A percentile compares a stretch with the other conserved stretches of the same genome.
phyloP scores from a whole-genome alignment of 305 asterid genomes.

The Caryopteris hybrid region DNA sequence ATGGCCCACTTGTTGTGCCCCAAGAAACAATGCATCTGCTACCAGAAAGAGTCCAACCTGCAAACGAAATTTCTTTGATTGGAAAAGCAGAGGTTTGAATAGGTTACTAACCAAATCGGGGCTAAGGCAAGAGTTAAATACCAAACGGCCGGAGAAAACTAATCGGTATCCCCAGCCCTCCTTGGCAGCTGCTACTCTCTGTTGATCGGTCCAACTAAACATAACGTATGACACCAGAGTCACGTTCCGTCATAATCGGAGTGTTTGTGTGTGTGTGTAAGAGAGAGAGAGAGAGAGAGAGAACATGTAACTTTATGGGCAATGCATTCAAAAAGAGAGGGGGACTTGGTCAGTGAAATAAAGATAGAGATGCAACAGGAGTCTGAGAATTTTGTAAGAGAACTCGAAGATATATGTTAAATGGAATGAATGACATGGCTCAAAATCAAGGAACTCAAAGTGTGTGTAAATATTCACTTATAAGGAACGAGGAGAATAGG shows the following conservation, averaged over 20 bases:
- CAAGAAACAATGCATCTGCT: conserved; percentile 78
- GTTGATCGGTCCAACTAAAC: conserved; percentile 93
- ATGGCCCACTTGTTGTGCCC: conserved; percentile 76
- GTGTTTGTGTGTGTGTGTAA: too few species aligned
- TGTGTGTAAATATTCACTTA: too few species aligned
- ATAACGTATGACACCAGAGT: conserved; percentile 8
- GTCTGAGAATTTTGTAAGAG: too few species aligned
- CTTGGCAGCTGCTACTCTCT: conserved; percentile 86
- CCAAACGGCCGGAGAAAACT: conserved; percentile 87
- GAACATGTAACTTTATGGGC: too few species aligned
- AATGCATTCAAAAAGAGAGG: too few species aligned
- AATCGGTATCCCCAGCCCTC: conserved; percentile 90
- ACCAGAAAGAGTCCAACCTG: conserved; percentile 76
- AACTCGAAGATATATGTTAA: too few species aligned
- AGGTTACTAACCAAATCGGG: neutral
- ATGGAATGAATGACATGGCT: too few species aligned
- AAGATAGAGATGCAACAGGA: too few species aligned
- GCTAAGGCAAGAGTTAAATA: conserved; percentile 24
- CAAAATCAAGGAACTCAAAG: too few species aligned
- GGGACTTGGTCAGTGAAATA: too few species aligned
- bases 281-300: neutral
- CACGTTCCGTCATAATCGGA: neutral
- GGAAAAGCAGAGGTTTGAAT: neutral
- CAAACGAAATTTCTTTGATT: conserved; percentile 9
- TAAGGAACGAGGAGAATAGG: too few species aligned